Conservation (phyloP, 371 early-diverging fungal genomes). For the Coemansia sp. region DNA sequence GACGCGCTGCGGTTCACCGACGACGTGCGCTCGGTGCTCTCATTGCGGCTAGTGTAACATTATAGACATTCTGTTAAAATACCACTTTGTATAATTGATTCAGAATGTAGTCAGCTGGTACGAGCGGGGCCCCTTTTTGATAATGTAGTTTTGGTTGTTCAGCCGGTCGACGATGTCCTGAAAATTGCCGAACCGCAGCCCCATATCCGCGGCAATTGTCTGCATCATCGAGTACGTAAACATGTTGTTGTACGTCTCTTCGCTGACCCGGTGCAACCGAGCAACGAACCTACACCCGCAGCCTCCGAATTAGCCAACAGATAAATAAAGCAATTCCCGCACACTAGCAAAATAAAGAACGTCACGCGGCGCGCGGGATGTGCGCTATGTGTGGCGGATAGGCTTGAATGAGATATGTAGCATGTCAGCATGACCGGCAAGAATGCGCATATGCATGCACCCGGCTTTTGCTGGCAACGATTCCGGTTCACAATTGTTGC, state of each 20-base stretch:
- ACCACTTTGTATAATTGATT: background rate
- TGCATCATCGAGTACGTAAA: conserved; percentile 61
- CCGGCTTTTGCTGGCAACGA: too few relatives aligned
- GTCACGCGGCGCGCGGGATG: too few relatives aligned
- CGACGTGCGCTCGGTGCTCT: conserved; percentile 65
- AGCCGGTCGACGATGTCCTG: conserved; percentile 61
- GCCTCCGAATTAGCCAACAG: background rate
- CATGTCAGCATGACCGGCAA: background rate
- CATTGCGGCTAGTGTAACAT: conserved; percentile 45
- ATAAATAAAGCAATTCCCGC: background rate
- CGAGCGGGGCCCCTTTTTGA: conserved; percentile 57
- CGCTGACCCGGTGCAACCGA: conserved; percentile 57
- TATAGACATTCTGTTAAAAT: background rate
- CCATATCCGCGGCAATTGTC: conserved; percentile 54
- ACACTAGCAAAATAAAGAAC: too few relatives aligned
- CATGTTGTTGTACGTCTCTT: conserved; percentile 56
- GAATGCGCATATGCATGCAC: background rate
- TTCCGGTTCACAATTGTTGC: background rate
- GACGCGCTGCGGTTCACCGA: conserved; percentile 86
- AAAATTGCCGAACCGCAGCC: conserved; percentile 55
- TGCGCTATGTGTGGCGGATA: background rate
- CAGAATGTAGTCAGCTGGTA: conserved; percentile 56
- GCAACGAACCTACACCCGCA: conserved; percentile 55
- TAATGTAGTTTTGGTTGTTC: conserved; percentile 64
- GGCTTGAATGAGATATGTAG: background rate